Evolutionary conservation across 345 rosid species (phyloP), one percentile per base, ranked within the genome.

Genomic region (Brassica nigra): DNA sequence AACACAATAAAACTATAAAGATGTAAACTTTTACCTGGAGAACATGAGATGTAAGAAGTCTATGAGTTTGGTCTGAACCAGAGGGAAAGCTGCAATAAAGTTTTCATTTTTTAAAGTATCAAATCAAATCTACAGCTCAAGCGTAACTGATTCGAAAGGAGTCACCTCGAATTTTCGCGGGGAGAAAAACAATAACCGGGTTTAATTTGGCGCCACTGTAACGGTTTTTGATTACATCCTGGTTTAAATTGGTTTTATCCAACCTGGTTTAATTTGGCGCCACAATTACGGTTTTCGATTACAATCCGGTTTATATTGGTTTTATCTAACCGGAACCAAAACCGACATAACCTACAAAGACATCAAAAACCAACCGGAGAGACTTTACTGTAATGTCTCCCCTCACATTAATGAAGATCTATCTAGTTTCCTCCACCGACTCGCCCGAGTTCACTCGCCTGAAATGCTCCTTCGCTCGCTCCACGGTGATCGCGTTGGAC

Each of bases 361-460:
- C 57, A 52, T 52, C 15, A n/a, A 52, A 42, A 52, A 15, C 18
- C 57, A 52, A 52, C 57, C 7, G 57, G 57, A 52, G 57, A 49
- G 57, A 52, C 57, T 52, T 52, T n/a, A 52, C 57, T 0, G 18
- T 70, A 77, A 14, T 70, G 64, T 42, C 47, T 55, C 20, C 10
- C 47, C 0, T 3, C 16, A 52, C 20, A 52, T 52, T 52, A 52
- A 52, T 52, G 57, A 52, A 52, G 57, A 52, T 52, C 57, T 52
- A 52, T 52, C 57, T 52, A 5, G 57, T 52, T 71, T 52, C 88
- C 0, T 78, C 89, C 59, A 76, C 86, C 66, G 90, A 90, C 77
- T 90, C 95, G 55, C 44, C 88, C 85, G 97, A 91, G 93, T 92
- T 92, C 87, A 70, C 85, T 74, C 90, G 63, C 71, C 75, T 92